phyloP scores from a whole-genome alignment of 495 filamentous ascomycete genomes.

The Thozetella sp. region DNA sequence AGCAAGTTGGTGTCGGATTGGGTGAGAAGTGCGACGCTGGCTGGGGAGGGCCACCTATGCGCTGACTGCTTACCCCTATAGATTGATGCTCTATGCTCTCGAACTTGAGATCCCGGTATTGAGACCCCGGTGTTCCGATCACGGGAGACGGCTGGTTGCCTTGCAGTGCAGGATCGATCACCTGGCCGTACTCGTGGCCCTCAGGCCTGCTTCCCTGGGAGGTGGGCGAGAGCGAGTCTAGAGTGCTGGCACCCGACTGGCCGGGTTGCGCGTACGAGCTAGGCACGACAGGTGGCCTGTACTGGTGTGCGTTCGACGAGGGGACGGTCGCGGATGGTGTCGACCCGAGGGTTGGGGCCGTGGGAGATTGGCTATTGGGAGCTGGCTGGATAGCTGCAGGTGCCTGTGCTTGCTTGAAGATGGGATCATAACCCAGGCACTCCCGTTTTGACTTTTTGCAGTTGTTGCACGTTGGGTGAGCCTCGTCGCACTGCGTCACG shows the following conservation, averaged over 20 bases:
- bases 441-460: slow-evolving; percentile 98
- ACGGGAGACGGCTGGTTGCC: slow-evolving; percentile 29
- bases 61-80: slow-evolving; percentile 14
- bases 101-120: slow-evolving; percentile 32
- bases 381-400: slow-evolving; percentile 79
- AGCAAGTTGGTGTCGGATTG: slow-evolving; percentile 14
- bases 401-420: slow-evolving; percentile 87
- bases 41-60: slow-evolving; percentile 20
- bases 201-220: slow-evolving; percentile 62
- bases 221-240: slow-evolving; percentile 41
- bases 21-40: slow-evolving; percentile 22
- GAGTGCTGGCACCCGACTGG: slow-evolving; percentile 24
- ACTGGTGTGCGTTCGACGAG: slow-evolving; percentile 25
- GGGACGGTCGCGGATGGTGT: slow-evolving; percentile 23
- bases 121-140: slow-evolving; percentile 33
- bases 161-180: slow-evolving; percentile 79
- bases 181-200: slow-evolving; percentile 66
- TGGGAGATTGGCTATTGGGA: slow-evolving; percentile 29
- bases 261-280: slow-evolving; percentile 25
- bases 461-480: slow-evolving; percentile 91
- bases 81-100: slow-evolving; percentile 22
- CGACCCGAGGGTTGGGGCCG: slow-evolving; percentile 29
- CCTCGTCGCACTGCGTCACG: slow-evolving; percentile 84
- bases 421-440: slow-evolving; percentile 96
- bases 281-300: slow-evolving; percentile 30